Base-by-base conservation (phyloP, 2,329 filamentous ascomycete genomes). In the Elsinoe australis region DNA sequence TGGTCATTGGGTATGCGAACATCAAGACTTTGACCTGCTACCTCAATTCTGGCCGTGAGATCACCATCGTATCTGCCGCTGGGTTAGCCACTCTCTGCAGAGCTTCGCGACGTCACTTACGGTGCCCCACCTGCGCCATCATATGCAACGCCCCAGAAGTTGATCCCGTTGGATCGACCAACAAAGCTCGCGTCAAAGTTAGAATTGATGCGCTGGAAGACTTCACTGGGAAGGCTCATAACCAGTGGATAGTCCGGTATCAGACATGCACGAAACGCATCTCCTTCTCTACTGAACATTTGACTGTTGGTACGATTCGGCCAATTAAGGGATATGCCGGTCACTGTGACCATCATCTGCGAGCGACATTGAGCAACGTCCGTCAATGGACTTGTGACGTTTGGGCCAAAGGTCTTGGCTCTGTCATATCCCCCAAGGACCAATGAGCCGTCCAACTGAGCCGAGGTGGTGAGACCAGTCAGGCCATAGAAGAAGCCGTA, bases 101-200 rank as follows among this genome's bases (percentile, higher is more conserved):
- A 21, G n/a, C 17, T 18, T 19, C 3, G 21, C 28, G 4, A n/a
- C n/a, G n/a, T n/a, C 15, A 31, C 41, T 17, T 32, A 45, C 41
- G 41, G 41, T 45, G 24, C 26, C 5, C 26, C 41, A 12, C 18
- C 18, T 15, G 14, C n/a, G 18, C 19, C 19, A 10, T 45, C 29
- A n/a, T 45, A 45, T 5, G 29, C 41, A 18, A 32, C 41, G 3
- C 29, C 29, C 41, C 41, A 45, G 26, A 45, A 45, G 26, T 45
- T 45, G 12, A 45, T n/a, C 2, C 41, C 41, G 5, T 24, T 45
- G 3, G 41, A 45, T 10, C 41, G 41, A 9, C 17, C 26, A 2
- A 28, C 22, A 28, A 31, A 28, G n/a, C 6, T 28, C 7, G 22
- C 18, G 38, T 31, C 38, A 10, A 28, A 42, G 18, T 31, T 31